A percentile compares a stretch with the other conserved stretches of the same genome.
Evolutionary conservation across 192 early-diverging fungal genomes (phyloP).

Genomic region (Radiomyces spectabilis): DNA sequence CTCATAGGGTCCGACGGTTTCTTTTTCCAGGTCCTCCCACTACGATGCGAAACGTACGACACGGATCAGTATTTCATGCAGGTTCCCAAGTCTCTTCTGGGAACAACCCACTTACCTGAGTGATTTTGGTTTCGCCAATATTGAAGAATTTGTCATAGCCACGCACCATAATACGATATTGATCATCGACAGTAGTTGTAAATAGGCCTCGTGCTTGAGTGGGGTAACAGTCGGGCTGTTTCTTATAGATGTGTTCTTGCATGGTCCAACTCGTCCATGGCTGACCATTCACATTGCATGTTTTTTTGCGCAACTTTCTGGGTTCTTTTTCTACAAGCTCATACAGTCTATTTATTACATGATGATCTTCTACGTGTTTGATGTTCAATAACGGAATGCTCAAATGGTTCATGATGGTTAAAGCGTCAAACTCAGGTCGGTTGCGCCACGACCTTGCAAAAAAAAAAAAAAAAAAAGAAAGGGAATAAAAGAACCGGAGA

Average conservation of each 20-base stretch:
- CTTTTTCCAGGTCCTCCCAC: constrained; percentile 44
- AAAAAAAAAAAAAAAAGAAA: constrained; percentile 2
- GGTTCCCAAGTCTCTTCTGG: too few relatives aligned
- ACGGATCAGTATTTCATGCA: neutral
- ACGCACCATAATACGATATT: constrained; percentile 61
- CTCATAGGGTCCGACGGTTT: constrained; percentile 83
- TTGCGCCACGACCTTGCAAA: neutral
- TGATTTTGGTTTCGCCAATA: constrained; percentile 52
- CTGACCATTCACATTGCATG: neutral
- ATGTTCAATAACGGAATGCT: constrained; percentile 2
- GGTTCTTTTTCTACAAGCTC: neutral
- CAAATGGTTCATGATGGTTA: neutral
- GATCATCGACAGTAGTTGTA: constrained; percentile 28
- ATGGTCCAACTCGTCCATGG: constrained; percentile 52
- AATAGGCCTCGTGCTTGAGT: constrained; percentile 82
- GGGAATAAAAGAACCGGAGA: neutral
- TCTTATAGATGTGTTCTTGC: constrained; percentile 64
- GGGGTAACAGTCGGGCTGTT: constrained; percentile 52
- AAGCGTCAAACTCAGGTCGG: neutral
- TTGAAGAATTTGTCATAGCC: constrained; percentile 99
- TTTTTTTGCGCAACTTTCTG: constrained; percentile 7
- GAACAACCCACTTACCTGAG: too few relatives aligned
- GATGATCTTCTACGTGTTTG: constrained; percentile 4
- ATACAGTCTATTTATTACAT: constrained; percentile 2
- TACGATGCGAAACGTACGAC: constrained; percentile 23